Evolutionary conservation across 108 stramenopile species (phyloP).

Genomic region (Nannochloropsis salina): DNA sequence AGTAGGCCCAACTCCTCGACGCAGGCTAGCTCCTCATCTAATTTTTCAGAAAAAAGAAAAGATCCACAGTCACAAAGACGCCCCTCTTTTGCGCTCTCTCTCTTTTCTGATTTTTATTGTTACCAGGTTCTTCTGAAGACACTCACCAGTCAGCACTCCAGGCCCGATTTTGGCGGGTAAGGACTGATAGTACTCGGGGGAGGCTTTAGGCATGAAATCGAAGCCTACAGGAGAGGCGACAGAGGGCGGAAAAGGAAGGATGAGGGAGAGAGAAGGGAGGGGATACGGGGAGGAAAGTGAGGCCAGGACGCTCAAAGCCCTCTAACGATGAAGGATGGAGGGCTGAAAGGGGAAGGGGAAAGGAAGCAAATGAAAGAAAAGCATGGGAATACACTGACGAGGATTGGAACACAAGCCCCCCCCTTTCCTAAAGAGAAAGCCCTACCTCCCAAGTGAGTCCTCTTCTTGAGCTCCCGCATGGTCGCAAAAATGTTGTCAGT

Average conservation of each 20-base stretch:
- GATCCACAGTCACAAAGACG: not conserved
- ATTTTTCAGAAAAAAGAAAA: not conserved
- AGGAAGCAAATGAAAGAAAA: not conserved
- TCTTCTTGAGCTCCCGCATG: constrained; percentile 36
- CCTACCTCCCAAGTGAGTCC: not conserved
- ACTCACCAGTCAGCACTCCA: not conserved
- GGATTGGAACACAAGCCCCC: not conserved
- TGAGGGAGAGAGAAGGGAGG: not conserved
- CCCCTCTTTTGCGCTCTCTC: not conserved
- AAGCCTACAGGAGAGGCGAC: not conserved
- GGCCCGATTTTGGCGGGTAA: not conserved
- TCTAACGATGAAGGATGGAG: not conserved
- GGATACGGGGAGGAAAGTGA: not conserved
- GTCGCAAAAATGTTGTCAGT: constrained; percentile 71
- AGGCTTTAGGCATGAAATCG: not conserved
- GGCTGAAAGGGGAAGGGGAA: not conserved
- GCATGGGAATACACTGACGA: not conserved
- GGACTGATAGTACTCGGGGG: not conserved
- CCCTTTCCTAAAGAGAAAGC: too few species aligned
- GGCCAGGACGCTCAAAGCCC: not conserved
- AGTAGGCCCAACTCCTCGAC: constrained; percentile 70
- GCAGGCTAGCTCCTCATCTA: constrained; percentile 49
- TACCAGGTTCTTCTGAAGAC: not conserved
- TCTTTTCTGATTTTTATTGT: not conserved
- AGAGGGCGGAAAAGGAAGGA: not conserved